Conservation (phyloP, 139 green algal genomes). For the Picochlorum sp. region DNA sequence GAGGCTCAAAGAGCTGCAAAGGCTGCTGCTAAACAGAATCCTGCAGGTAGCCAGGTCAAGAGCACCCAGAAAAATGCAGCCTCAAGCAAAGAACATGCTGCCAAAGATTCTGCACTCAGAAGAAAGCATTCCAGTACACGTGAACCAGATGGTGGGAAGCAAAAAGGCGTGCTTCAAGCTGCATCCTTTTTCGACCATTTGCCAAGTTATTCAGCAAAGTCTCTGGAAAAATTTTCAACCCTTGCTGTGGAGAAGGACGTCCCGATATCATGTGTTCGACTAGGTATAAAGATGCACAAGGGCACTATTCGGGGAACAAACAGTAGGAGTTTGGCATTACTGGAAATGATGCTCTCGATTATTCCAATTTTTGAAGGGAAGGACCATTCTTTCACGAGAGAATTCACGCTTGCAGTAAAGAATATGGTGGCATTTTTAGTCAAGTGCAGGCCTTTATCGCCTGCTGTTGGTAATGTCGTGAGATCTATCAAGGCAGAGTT, state of each 20-base stretch:
- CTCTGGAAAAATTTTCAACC: conserved; percentile 4
- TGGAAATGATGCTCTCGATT: conserved; percentile 47
- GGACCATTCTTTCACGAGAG: conserved; percentile 53
- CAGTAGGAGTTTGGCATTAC: conserved; percentile 77
- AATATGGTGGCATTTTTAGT: conserved; percentile 75
- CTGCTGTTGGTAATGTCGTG: conserved; percentile 89
- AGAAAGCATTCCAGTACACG: neutral
- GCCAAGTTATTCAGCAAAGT: conserved; percentile 45
- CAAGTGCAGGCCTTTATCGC: conserved; percentile 67
- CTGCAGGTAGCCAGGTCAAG: neutral
- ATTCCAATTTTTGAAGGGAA: conserved; percentile 54
- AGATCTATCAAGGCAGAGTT: conserved; percentile 66
- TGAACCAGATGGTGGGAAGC: too few relatives aligned
- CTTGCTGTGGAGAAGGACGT: conserved; percentile 15
- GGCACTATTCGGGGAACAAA: conserved; percentile 66
- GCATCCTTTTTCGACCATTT: conserved; percentile 76
- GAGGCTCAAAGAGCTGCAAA: conserved; percentile 72
- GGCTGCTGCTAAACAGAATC: conserved; percentile 23
- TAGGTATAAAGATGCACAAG: conserved; percentile 71
- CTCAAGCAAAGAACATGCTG: neutral
- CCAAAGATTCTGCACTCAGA: neutral
- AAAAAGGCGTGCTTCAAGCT: conserved; percentile 19
- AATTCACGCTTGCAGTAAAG: conserved; percentile 69
- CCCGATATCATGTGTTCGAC: conserved; percentile 62
- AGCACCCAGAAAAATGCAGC: neutral